Evolutionary conservation across 768 basidiomycete genomes (phyloP), one percentile per base, ranked within the genome.

Genomic region (Lactifluus hygrophoroides): DNA sequence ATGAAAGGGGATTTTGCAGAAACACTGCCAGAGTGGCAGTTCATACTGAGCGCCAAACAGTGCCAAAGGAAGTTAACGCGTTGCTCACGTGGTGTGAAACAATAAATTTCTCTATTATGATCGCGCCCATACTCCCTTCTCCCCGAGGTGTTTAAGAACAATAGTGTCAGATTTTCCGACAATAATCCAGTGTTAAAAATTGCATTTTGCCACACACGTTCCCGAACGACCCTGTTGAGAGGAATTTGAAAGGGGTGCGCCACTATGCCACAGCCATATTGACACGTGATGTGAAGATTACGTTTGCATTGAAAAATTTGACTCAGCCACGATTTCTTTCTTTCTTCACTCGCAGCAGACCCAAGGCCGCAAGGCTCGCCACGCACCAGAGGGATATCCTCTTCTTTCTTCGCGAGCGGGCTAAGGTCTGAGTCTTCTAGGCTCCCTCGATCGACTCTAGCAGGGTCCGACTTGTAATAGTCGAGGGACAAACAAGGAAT

Each of bases 381-480:
- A 72, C 83, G 67, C 64, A 81, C 79, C 75, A 75, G 76, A 65
- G 58, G 28, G 3, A 7, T 42, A 57, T 35, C 32, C 34, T 19
- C 61, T 57, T 72, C 68, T 66, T 61, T 59, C 56, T 63, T 84
- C 71, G 77, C 82, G 82, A 86, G 83, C 84, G 83, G 86, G 85
- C 80, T 76, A 87, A 87, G 84, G 85, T 86, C 84, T 84, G 85
- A 86, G 84, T 71, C 79, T 82, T 81, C 67, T 58, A 80, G 73
- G 80, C 81, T 80, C 77, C 78, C 77, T 76, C 56, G 79, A 81
- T 77, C 65, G 82, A 72, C 78, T 74, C 80, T 81, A 76, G 81
- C 79, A 64, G 85, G 75, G 78, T 71, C 81, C 74, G 72, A 77
- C 72, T 73, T 71, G 78, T 78, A 84, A 66, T 68, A 65, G 73